Conservation (phyloP, 768 basidiomycete genomes). For the Termitomyces sp. region DNA sequence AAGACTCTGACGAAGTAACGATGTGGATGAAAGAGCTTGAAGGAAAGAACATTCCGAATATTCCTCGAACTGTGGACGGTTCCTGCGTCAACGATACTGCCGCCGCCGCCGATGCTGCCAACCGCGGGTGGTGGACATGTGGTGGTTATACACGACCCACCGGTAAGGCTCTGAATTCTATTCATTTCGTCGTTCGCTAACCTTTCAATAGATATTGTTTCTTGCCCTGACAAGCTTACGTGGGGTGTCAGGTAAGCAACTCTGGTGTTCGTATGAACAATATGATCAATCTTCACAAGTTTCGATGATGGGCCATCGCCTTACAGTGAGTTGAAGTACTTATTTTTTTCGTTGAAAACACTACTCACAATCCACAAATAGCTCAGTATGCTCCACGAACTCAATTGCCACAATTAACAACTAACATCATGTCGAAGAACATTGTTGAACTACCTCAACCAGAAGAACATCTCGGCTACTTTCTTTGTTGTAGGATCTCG, state of each 20-base stretch:
- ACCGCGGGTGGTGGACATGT: conserved; percentile 89
- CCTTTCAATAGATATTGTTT: conserved; percentile 43
- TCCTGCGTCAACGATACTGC: conserved; percentile 56
- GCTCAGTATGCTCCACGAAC: conserved; percentile 16
- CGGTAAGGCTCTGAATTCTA: conserved; percentile 20
- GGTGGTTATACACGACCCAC: conserved; percentile 57
- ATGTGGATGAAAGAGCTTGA: conserved; percentile 75
- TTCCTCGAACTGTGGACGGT: conserved; percentile 61
- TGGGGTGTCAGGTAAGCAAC: conserved; percentile 66
- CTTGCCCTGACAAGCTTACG: conserved; percentile 60
- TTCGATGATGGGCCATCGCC: conserved; percentile 86
- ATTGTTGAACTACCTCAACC: conserved; percentile 64
- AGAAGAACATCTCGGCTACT: conserved; percentile 65
- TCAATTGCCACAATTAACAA: neutral
- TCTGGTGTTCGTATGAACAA: neutral
- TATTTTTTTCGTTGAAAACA: neutral
- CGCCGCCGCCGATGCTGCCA: conserved; percentile 49
- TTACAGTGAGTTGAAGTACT: conserved; percentile 53
- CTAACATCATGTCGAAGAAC: conserved; percentile 30
- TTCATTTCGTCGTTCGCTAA: neutral
- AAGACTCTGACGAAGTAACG: conserved; percentile 57
- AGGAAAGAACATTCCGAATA: conserved; percentile 60
- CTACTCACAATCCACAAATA: conserved; percentile 8
- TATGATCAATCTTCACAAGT: conserved; percentile 23
- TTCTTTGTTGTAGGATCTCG: conserved; percentile 92